Evolutionary conservation across 2,329 filamentous ascomycete species (phyloP), one percentile per base, ranked within the genome.

Genomic region (Xenosphaeropsis pyriputrescens): DNA sequence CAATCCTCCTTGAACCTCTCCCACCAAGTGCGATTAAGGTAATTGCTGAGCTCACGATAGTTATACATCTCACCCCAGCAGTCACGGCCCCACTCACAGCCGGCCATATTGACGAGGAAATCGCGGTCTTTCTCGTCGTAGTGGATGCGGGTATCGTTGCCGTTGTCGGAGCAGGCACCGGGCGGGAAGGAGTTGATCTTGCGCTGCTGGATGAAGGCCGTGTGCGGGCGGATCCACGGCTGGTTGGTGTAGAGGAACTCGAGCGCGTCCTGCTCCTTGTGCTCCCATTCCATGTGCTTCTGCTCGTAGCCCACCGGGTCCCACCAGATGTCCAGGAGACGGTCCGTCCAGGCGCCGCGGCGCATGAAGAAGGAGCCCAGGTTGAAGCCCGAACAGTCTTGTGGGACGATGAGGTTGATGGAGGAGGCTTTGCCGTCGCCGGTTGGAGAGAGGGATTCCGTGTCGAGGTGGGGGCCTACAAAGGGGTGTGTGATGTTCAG

Each of bases 41-140:
- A 79, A 57, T 93, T 89, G 64, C 85, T 93, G 53, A 93, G 70
- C 57, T 94, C 79, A 37, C 88, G 82, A 63, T 86, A 98, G 57
- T 82, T 80, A 63, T 94, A 94, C 77, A 98, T 95, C 62, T 98
- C 91, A 29, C 79, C 80, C 89, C 89, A 96, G 58, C 91, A 98
- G 61, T 98, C 89, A 36, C 91, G 75, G 4, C 89, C 89, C 81
- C 85, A 96, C 58, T 94, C 82, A 57, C 91, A 98, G 4, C 91
- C 91, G 5, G 91, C 91, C 89, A 98, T 96, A 59, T 95, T 98
- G 51, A 98, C 89, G 34, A 96, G 50, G 53, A 98, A 95, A 57
- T 98, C 91, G 18, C 85, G 75, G 42, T 93, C 86, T 32, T 74
- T 68, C 58, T 91, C 69, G 48, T 82, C 70, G 57, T 98, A 98